Percentiles rank a stretch among this genome's conserved stretches.
phyloP scores from a whole-genome alignment of 2,329 filamentous ascomycete genomes.

The Trichoderma atroviride region DNA sequence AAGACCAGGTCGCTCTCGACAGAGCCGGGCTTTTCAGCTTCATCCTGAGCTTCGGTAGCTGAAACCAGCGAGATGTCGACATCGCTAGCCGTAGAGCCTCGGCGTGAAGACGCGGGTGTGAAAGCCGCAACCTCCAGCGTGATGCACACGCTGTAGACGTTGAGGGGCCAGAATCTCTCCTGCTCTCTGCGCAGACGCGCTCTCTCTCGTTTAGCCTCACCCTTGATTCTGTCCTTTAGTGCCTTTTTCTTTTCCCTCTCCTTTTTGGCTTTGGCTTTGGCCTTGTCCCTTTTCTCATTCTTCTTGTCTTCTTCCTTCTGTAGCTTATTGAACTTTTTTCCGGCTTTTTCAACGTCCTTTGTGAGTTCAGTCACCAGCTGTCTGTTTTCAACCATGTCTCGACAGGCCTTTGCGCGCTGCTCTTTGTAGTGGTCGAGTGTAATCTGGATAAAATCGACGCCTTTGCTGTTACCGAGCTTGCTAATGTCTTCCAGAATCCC shows the following conservation, averaged over 20 bases:
- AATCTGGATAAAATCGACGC: constrained; percentile 41
- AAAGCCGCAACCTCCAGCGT: constrained; percentile 49
- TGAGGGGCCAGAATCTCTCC: constrained; percentile 52
- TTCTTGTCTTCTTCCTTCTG: constrained; percentile 35
- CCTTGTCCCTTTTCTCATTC: constrained; percentile 36
- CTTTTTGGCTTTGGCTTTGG: constrained; percentile 40
- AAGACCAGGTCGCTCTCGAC: constrained; percentile 51
- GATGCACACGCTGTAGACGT: constrained; percentile 52
- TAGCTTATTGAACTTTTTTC: constrained; percentile 41
- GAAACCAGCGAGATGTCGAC: constrained; percentile 47
- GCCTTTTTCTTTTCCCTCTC: constrained; percentile 42
- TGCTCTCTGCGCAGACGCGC: constrained; percentile 47
- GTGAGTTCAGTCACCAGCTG: constrained; percentile 39
- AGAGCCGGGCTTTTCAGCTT: constrained; percentile 25
- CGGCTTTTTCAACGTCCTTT: constrained; percentile 38
- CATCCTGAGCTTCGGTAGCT: constrained; percentile 23
- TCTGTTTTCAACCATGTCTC: constrained; percentile 44
- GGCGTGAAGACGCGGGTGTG: constrained; percentile 51
- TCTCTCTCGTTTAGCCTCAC: constrained; percentile 48
- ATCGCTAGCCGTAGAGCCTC: constrained; percentile 56
- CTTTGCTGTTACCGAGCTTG: constrained; percentile 40
- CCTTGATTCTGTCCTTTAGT: constrained; percentile 41
- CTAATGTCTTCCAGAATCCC: constrained; percentile 47
- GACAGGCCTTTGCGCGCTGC: constrained; percentile 48
- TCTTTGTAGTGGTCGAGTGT: constrained; percentile 46